Evolutionary conservation across 495 filamentous ascomycete species (phyloP).

Genomic region (Hyaloscypha bicolor): DNA sequence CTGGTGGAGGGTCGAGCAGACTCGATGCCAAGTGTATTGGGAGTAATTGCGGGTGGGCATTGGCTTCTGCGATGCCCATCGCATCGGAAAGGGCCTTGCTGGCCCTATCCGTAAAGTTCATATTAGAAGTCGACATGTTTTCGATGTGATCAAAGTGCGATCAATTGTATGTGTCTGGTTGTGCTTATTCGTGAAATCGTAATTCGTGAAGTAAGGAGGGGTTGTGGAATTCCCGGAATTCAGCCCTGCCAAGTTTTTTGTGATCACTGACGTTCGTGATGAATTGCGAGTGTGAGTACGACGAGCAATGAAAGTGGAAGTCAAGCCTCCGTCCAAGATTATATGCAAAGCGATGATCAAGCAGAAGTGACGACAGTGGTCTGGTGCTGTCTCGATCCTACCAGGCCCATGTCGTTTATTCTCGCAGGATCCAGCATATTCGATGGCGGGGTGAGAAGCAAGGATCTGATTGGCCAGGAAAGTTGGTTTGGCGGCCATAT

Average conservation of each 20-base stretch:
- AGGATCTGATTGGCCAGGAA: too few species aligned
- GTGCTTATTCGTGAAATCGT: constrained; percentile 22
- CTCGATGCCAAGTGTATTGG: constrained; percentile 88
- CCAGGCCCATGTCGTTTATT: not conserved
- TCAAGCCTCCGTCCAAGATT: not conserved
- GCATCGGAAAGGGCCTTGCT: constrained; percentile 86
- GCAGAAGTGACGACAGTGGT: not conserved
- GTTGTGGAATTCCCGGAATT: not conserved
- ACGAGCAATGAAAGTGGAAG: not conserved
- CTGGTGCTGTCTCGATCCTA: not conserved
- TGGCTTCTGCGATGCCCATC: constrained; percentile 78
- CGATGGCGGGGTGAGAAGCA: not conserved
- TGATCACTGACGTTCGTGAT: constrained; percentile 1
- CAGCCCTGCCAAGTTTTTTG: not conserved
- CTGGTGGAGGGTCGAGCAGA: constrained; percentile 79
- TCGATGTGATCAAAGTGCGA: constrained; percentile 24
- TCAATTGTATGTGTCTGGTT: constrained; percentile 18
- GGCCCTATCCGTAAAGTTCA: constrained; percentile 91
- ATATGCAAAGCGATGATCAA: not conserved
- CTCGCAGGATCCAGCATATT: not conserved
- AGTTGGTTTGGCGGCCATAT: not conserved
- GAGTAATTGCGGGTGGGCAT: constrained; percentile 85
- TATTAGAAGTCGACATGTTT: constrained; percentile 53
- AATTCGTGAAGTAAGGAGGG: constrained; percentile 11
- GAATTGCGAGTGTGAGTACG: not conserved